Evolutionary conservation across 352 stramenopile genomes (phyloP), one percentile per base, ranked within the genome.

Genomic region (Phytophthora pini): DNA sequence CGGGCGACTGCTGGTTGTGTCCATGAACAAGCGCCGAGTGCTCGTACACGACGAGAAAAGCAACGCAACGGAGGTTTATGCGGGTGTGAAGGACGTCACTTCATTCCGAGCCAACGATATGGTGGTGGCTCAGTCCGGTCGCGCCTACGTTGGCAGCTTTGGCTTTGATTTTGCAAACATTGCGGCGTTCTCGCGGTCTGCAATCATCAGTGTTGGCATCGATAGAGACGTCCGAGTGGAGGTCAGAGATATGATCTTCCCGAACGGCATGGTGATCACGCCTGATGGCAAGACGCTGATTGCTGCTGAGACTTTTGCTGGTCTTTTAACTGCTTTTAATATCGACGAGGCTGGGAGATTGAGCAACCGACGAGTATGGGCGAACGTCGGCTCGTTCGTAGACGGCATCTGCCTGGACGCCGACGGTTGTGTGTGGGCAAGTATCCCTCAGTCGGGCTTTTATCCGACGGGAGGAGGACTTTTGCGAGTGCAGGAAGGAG

Each of bases 281-380:
- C 80, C 82, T 0, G 80, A 91, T 49, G 78, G 78, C 31, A 89
- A 84, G 68, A 87, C 80, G 56, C 61, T 91, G 27, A 88, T 91
- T 48, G 66, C 80, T 2, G 82, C 74, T 20, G 80, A 89, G 66
- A 89, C 79, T 12, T 88, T 88, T 47, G 48, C 54, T 4, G 70
- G 62, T 10, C 20, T 61, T 11, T 62, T 90, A 20, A 88, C 74
- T n/a, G 82, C 76, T 12, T 90, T 85, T 32, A 77, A 88, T 46
- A 76, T 90, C 52, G 56, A 43, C 9, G 58, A 65, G 4, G 70
- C 81, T 31, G 78, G 82, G 0, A 67, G 55, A 39, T 67, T 90
- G 9, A 75, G 62, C 36, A 86, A 87, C 53, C 77, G 74, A 5
- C 76, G 76, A 1, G 60, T 87, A 24, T 90, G 82, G 79, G 79